These are phyloP conservation scores for Coleophoma cylindrospora DNA, from an alignment of 2,329 filamentous ascomycete genomes.

Conservation along the genomic window DNA sequence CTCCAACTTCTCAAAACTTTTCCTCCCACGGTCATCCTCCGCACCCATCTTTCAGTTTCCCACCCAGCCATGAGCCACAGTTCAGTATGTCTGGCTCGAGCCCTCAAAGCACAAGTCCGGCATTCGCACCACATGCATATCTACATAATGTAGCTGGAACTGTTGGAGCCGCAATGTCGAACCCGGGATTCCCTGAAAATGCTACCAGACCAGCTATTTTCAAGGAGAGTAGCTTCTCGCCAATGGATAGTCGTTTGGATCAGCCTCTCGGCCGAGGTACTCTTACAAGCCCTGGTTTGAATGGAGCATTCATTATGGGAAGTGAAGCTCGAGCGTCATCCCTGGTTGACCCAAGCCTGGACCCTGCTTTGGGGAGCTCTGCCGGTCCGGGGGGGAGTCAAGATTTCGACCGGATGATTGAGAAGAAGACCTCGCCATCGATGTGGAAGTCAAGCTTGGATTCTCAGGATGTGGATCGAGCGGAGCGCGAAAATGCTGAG, in stretches of 20 bases:
- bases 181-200: slow-evolving; percentile 13
- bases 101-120: slow-evolving; percentile 14
- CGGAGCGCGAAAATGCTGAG: slow-evolving; percentile 12
- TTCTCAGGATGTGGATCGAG: slow-evolving; percentile 2
- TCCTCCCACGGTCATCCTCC: slow-evolving; percentile 21
- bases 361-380: background rate
- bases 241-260: background rate
- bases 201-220: slow-evolving; percentile 4
- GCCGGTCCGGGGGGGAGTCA: background rate
- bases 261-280: background rate
- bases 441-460: slow-evolving; percentile 9
- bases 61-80: slow-evolving; percentile 17
- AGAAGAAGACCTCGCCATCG: background rate
- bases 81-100: slow-evolving; percentile 15
- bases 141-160: slow-evolving; percentile 13
- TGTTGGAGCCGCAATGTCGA: slow-evolving; percentile 2
- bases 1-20: slow-evolving; percentile 21
- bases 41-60: slow-evolving; percentile 17
- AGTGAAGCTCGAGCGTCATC: background rate
- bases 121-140: slow-evolving; percentile 26
- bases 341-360: background rate
- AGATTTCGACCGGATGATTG: background rate
- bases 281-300: background rate
- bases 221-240: slow-evolving; percentile 3
- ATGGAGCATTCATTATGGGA: background rate